Evolutionary conservation across 768 basidiomycete species (phyloP).

Genomic region (Cyathus striatus): DNA sequence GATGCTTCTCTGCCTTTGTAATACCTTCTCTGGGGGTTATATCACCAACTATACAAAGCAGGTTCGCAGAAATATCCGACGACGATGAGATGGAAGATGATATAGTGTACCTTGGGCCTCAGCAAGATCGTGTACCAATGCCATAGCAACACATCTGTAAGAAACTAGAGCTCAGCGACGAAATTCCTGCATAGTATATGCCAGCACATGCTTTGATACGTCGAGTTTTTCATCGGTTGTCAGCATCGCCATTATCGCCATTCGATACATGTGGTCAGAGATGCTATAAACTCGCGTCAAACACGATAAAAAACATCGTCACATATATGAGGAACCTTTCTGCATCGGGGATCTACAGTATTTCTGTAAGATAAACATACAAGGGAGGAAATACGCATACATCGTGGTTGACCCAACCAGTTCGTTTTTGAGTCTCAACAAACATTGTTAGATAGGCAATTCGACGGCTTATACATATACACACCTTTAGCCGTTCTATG

Average conservation of each 20-base stretch:
- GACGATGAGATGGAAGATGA: background rate
- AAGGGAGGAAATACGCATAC: conserved; percentile 28
- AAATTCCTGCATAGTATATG: conserved; percentile 28
- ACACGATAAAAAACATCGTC: background rate
- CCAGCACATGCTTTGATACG: conserved; percentile 71
- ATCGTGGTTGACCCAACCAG: conserved; percentile 88
- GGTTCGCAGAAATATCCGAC: background rate
- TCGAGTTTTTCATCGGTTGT: conserved; percentile 70
- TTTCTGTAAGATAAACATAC: background rate
- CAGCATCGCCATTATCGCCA: conserved; percentile 93
- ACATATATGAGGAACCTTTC: conserved; percentile 57
- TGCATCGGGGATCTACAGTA: conserved; percentile 64
- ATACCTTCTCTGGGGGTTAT: conserved; percentile 90
- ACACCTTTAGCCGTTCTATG: conserved; percentile 83
- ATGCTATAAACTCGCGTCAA: conserved; percentile 47
- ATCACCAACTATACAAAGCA: conserved; percentile 68
- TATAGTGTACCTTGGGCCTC: conserved; percentile 77
- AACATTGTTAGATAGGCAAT: background rate
- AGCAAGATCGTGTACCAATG: conserved; percentile 89
- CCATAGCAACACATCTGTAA: conserved; percentile 80
- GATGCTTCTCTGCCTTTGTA: conserved; percentile 71
- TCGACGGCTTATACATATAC: background rate
- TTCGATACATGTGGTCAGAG: conserved; percentile 96
- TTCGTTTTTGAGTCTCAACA: conserved; percentile 84
- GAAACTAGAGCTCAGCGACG: background rate